Evolutionary conservation across 2,329 filamentous ascomycete genomes (phyloP), one percentile per base, ranked within the genome.

Genomic region (Beauveria australis): DNA sequence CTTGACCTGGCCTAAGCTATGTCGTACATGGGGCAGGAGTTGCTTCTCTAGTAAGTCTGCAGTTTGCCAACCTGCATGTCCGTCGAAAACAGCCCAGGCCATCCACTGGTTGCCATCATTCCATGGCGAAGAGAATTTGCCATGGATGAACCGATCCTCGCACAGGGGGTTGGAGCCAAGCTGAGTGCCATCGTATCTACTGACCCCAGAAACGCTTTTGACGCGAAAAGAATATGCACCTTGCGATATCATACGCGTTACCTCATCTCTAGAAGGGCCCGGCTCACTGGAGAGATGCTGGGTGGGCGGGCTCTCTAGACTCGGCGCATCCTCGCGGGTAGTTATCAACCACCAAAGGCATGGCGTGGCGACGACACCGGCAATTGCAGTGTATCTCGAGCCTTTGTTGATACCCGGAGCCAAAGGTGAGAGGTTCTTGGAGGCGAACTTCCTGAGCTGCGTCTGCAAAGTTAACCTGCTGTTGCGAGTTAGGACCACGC

Each of bases 71-170:
- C 72, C 72, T 46, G 68, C 71, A 59, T 74, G 72, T 0, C 72
- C 71, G 59, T 74, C 71, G 52, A 74, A 73, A 22, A 74, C 69
- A 10, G 66, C 72, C 72, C 71, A 73, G 14, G 71, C 64, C 62
- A 71, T 67, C 71, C 70, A 73, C 12, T 67, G 69, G 53, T 54
- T 66, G 47, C 57, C 53, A 44, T 61, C 53, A 18, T 56, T 19
- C 24, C 40, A 44, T 18, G 53, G 53, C 44, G 37, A 30, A 56
- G 53, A 24, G 33, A 41, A 55, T 41, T 26, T 41, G 44, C 44
- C 41, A 24, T 44, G 37, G 26, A 28, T 41, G 53, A 43, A 55
- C 1, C 30, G 40, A 19, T 56, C 53, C 37, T 56, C 53, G n/a
- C 53, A 56, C 37, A 30, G 12, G 12, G 37, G 19, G 53, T 56